Base-by-base conservation (phyloP, 1,284 basidiomycete genomes). In the Sporisorium scitamineum region DNA sequence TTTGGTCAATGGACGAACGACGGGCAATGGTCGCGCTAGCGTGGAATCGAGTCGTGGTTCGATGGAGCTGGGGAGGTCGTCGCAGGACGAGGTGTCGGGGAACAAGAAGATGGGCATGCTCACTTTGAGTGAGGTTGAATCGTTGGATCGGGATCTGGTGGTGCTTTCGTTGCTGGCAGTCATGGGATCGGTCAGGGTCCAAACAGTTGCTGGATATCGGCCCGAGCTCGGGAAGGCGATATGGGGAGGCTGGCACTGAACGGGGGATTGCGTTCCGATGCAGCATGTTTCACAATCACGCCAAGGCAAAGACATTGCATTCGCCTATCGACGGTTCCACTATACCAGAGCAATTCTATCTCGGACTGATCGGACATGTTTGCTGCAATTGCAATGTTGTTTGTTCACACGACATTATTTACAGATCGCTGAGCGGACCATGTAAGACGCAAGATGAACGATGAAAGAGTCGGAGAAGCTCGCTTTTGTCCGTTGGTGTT, bases 91-190 rank as follows among this genome's bases (percentile, higher is more conserved):
- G 39, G 24, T 45, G 13, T 47, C 31, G 45, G 27, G 27, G 11
- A 42, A 52, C 22, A 50, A 42, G 52, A 58, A 62, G 62, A 42
- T 71, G 62, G 69, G 69, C 14, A 52, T 65, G 37, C 59, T 71
- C 29, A 47, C 26, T 10, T 71, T 71, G 7, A 27, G 52, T 6
- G 32, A 20, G 18, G 37, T 52, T 24, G 51, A 47, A 6, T 22
- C 47, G 20, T 4, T 59, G 24, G 60, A 71, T 44, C 69, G 63
- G 26, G 69, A 71, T 41, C 52, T 71, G n/a, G 55, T 71, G 13
- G 58, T 71, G 39, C 44, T 71, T 9, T 61, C 63, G 34, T 34
- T 71, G n/a, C n/a, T 71, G n/a, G 63, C 69, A 5, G 52, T 71
- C n/a, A 61, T 71, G 54, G 69, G 69, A 22, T 52, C 55, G 31